A percentile compares a stretch with the other conserved stretches of the same genome.
phyloP scores from a whole-genome alignment of 1,139 yeast genomes.

The Saccharomycopsis hybrid region DNA sequence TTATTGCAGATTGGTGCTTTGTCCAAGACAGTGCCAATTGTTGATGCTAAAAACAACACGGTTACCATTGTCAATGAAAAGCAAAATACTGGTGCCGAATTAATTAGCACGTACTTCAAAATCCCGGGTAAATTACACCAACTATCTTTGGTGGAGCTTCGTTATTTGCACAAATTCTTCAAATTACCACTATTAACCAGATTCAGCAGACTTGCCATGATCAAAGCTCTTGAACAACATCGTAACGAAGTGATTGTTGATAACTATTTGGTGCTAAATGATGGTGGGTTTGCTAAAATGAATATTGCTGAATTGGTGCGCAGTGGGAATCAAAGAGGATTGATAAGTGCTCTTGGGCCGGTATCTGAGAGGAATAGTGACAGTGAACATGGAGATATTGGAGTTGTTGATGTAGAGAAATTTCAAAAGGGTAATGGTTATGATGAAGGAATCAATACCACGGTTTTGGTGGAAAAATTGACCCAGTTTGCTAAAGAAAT shows the following conservation, averaged over 20 bases:
- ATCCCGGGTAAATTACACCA: conserved; percentile 10
- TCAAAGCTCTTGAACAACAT: conserved; percentile 25
- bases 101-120: conserved; percentile 3
- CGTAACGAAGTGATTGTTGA: conserved; percentile 39
- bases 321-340: conserved; percentile 39
- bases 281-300: conserved; percentile 39
- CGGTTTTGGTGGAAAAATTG: conserved; percentile 2
- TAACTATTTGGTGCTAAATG: conserved; percentile 34
- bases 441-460: conserved; percentile 9
- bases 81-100: background rate
- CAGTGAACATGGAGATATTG: background rate
- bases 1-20: conserved; percentile 4
- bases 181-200: background rate
- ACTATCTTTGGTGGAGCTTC: conserved; percentile 2
- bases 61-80: background rate
- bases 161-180: conserved; percentile 12
- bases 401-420: conserved; percentile 2
- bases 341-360: too few species aligned
- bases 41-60: too few species aligned
- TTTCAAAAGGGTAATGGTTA: conserved; percentile 9
- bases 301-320: conserved; percentile 32
- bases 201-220: too few species aligned
- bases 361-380: too few species aligned
- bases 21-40: background rate
- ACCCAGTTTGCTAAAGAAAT: conserved; percentile 2